phyloP scores from a whole-genome alignment of 129 eudicot genomes.

The Saussurea involucrata region DNA sequence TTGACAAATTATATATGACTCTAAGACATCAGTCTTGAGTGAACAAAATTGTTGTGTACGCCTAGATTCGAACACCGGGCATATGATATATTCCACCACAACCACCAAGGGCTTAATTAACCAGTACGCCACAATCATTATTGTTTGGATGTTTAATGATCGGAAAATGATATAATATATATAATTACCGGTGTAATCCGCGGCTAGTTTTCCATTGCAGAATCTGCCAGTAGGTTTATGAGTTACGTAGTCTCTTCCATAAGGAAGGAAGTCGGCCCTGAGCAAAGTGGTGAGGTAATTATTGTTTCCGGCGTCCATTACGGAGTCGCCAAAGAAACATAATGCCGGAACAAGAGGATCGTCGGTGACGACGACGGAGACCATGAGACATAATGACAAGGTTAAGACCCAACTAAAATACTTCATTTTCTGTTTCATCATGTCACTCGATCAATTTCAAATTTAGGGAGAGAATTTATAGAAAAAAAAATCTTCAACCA shows the following conservation, averaged over 20 bases:
- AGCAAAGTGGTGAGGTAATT: constrained; percentile 52
- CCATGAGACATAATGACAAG: neutral
- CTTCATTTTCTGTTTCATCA: constrained; percentile 11
- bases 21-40: too few species aligned
- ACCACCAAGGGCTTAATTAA: too few species aligned
- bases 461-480: neutral
- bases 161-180: too few species aligned
- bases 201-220: constrained; percentile 83
- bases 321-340: constrained; percentile 77
- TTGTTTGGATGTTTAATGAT: too few species aligned
- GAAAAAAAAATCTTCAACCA: neutral
- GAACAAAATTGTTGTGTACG: too few species aligned
- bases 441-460: neutral
- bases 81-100: too few species aligned
- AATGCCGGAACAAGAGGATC: constrained; percentile 80
- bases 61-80: too few species aligned
- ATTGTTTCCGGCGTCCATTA: constrained; percentile 79
- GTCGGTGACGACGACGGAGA: constrained; percentile 25
- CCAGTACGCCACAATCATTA: too few species aligned
- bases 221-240: constrained; percentile 84
- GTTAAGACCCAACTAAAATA: constrained; percentile 10
- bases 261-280: constrained; percentile 79
- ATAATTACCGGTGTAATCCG: constrained; percentile 62
- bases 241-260: constrained; percentile 70
- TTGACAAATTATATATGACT: too few species aligned